A percentile compares a stretch with the other conserved stretches of the same genome.
Conservation (phyloP, 192 early-diverging fungal genomes). For the Coemansia sp. region DNA sequence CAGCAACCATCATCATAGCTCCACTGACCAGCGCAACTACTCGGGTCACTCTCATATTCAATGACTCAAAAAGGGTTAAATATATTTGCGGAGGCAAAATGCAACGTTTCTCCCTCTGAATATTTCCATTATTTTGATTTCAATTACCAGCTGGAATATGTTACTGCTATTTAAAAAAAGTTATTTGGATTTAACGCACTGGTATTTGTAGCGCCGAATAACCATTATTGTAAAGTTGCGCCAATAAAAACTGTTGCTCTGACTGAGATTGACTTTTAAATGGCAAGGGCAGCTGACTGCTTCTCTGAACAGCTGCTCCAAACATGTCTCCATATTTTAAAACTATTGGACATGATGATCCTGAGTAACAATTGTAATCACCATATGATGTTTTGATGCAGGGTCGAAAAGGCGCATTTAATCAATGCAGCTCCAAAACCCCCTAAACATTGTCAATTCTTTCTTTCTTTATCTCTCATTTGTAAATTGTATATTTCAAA, state of each 20-base stretch:
- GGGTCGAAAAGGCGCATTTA: background rate
- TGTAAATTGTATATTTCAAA: background rate
- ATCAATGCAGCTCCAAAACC: background rate
- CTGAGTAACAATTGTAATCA: no score
- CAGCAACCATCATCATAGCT: background rate
- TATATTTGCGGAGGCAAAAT: background rate
- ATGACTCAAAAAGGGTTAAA: background rate
- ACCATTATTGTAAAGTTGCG: no score
- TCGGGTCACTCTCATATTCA: background rate
- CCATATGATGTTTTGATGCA: background rate
- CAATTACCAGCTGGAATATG: background rate
- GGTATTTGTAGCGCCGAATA: no score
- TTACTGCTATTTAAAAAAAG: background rate
- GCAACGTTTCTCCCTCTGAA: no score
- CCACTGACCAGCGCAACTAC: background rate
- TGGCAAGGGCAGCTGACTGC: background rate
- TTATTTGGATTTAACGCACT: no score
- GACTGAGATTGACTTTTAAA: background rate
- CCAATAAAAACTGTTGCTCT: no score
- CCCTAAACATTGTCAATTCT: background rate
- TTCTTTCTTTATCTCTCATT: slow-evolving; percentile 1
- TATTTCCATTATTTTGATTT: background rate
- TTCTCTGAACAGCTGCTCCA: no score
- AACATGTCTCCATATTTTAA: no score
- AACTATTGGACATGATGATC: no score